These are phyloP conservation scores for Kazachstania taianensis DNA, from an alignment of 805 yeast species.

Conservation along the genomic window DNA sequence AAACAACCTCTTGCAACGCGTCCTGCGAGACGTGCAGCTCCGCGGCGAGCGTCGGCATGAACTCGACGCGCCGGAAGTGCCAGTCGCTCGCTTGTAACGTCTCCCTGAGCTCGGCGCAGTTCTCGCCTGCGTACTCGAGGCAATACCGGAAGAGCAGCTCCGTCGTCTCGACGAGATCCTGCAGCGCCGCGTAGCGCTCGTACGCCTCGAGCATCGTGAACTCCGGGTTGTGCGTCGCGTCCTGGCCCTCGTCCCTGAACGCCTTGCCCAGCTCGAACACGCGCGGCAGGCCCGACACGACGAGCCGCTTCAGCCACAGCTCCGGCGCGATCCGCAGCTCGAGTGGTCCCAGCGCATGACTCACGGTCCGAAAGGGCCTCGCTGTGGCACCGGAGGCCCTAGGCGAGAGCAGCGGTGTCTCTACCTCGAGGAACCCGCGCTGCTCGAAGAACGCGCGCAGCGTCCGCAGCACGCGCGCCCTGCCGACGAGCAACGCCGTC, in stretches of 20 bases:
- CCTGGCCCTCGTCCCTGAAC: constrained; percentile 90
- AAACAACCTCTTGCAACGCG: constrained; percentile 15
- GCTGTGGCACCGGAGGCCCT: constrained; percentile 90
- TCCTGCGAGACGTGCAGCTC: too few relatives aligned
- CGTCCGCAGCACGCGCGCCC: constrained; percentile 44
- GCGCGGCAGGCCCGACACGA: constrained; percentile 76
- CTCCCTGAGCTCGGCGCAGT: not conserved
- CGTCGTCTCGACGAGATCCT: constrained; percentile 55
- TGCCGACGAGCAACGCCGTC: constrained; percentile 36
- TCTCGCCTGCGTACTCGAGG: too few relatives aligned
- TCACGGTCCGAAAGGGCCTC: constrained; percentile 50
- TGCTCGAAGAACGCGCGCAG: constrained; percentile 50
- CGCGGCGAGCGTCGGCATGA: constrained; percentile 21
- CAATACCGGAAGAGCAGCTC: constrained; percentile 44
- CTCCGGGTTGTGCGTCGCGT: constrained; percentile 89
- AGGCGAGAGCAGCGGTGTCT: constrained; percentile 71
- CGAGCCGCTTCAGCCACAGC: constrained; percentile 77
- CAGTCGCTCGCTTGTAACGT: constrained; percentile 9
- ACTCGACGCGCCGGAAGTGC: constrained; percentile 26
- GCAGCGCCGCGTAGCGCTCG: constrained; percentile 56
- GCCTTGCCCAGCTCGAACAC: constrained; percentile 79
- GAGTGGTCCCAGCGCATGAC: constrained; percentile 27
- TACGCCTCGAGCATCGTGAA: constrained; percentile 87
- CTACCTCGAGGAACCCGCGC: constrained; percentile 65
- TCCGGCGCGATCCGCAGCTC: constrained; percentile 89